Percentiles rank a stretch among this genome's conserved stretches.
Conservation (phyloP, 192 early-diverging fungal species). For the Funneliformis geosporum region DNA sequence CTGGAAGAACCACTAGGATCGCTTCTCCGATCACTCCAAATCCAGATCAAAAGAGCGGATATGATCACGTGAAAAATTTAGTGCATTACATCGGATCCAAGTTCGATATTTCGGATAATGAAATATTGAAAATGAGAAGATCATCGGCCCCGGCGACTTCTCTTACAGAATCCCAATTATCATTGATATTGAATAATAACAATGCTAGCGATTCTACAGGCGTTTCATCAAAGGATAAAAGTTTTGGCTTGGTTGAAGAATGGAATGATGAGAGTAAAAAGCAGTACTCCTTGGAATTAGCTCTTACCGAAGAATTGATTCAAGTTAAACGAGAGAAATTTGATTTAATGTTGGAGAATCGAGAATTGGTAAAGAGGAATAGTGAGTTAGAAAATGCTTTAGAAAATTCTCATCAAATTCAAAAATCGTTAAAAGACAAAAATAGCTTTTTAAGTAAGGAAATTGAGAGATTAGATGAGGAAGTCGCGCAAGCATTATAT, state of each 20-base stretch:
- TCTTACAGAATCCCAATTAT: background rate
- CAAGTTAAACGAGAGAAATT: constrained; percentile 44
- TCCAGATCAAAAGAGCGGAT: background rate
- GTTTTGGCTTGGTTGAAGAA: background rate
- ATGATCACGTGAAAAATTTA: background rate
- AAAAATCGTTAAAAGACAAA: constrained; percentile 40
- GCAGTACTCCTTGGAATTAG: background rate
- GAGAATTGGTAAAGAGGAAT: constrained; percentile 19
- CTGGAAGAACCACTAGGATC: background rate
- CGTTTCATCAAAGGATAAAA: background rate
- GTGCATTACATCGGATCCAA: background rate
- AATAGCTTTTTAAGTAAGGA: constrained; percentile 33
- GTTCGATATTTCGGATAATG: background rate
- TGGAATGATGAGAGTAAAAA: constrained; percentile 12
- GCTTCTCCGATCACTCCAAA: background rate
- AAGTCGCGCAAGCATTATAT: constrained; percentile 25
- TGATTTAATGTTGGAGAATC: constrained; percentile 6
- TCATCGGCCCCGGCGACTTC: background rate
- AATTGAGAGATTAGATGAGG: constrained; percentile 37
- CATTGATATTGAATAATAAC: background rate
- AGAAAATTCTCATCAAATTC: constrained; percentile 38
- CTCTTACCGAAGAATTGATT: constrained; percentile 41
- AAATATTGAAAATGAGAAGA: background rate
- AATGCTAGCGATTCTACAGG: background rate
- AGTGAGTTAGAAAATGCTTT: constrained; percentile 33